Base-by-base conservation (phyloP, 2,329 filamentous ascomycete species). In the Celoporthe dispersa region DNA sequence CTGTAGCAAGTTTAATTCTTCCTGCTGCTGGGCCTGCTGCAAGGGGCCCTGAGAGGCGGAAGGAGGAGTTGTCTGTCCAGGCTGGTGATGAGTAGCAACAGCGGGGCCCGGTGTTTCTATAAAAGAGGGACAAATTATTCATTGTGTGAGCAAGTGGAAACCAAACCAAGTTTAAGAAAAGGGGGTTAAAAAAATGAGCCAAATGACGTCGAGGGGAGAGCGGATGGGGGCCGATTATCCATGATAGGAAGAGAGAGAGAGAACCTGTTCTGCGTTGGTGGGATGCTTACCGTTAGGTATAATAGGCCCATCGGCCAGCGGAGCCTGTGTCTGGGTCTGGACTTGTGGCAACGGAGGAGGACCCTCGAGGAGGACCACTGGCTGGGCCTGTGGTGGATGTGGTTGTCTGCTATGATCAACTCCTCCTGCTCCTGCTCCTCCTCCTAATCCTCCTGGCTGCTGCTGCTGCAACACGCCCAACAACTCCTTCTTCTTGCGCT, bases 401-500 rank as follows among this genome's bases (percentile, higher is more conserved):
- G 41, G 6, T 16, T 44, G 41, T 22, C 16, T 44, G 41, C 41
- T 22, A 60, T 57, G 53, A 57, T 31, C 53, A 31, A 31, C n/a
- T 55, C 8, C 51, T 55, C 22, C 51, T 55, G 51, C 51, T 55
- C 19, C 51, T 55, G 55, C 59, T 61, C 14, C 28, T 61, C 9
- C 22, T 53, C n/a, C n/a, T 3, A 48, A n/a, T 48, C 35, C 35
- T 48, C 44, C 44, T 22, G 16, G 59, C 22, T 62, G 60, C 35
- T 60, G 57, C 28, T 60, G 57, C 28, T 60, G 57, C 14, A 22
- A 22, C 41, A 44, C 14, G 22, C 12, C 57, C 33, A 35, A 22
- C 14, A 19, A 41, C 37, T 62, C 60, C 22, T 37, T 62, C 60
- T 55, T 62, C 33, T 25, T 62, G 60, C 60, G 60, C 31, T 62